Evolutionary conservation across 1,139 yeast species (phyloP).

Genomic region (Pichia sp.): DNA sequence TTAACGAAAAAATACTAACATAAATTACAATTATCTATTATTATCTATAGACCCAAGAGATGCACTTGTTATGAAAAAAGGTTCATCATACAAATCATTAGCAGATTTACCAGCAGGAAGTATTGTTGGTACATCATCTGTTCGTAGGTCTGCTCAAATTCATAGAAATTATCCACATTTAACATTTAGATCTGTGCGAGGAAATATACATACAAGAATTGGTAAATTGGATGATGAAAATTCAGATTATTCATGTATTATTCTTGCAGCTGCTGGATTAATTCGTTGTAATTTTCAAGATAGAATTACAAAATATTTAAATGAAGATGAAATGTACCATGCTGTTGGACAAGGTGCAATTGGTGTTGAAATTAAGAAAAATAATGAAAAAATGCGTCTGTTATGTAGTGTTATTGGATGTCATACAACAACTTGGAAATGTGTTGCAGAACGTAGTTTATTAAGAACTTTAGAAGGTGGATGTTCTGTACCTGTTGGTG

Average conservation of each 20-base stretch:
- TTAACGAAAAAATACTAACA: slow-evolving; percentile 13
- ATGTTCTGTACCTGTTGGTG: slow-evolving; percentile 93
- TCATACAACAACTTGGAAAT: slow-evolving; percentile 60
- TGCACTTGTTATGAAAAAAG: slow-evolving; percentile 75
- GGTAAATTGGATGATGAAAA: slow-evolving; percentile 66
- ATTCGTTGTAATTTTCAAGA: slow-evolving; percentile 62
- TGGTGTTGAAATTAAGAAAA: slow-evolving; percentile 79
- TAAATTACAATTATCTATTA: neutral
- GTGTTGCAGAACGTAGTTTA: slow-evolving; percentile 85
- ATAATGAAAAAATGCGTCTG: slow-evolving; percentile 52
- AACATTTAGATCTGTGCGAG: slow-evolving; percentile 74
- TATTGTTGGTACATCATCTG: slow-evolving; percentile 89
- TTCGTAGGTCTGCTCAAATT: slow-evolving; percentile 81
- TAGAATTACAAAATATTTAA: slow-evolving; percentile 63
- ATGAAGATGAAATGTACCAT: slow-evolving; percentile 83
- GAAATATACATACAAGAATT: slow-evolving; percentile 79
- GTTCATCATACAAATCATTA: slow-evolving; percentile 56
- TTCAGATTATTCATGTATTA: slow-evolving; percentile 66
- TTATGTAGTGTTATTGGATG: slow-evolving; percentile 64
- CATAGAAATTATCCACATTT: slow-evolving; percentile 53
- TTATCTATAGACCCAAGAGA: slow-evolving; percentile 69
- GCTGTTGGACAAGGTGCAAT: slow-evolving; percentile 98
- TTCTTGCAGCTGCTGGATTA: slow-evolving; percentile 91
- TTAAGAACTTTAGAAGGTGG: slow-evolving; percentile 94
- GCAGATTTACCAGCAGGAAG: slow-evolving; percentile 78